Conservation (phyloP, 441 rosid genomes). For the Eruca vesicaria region DNA sequence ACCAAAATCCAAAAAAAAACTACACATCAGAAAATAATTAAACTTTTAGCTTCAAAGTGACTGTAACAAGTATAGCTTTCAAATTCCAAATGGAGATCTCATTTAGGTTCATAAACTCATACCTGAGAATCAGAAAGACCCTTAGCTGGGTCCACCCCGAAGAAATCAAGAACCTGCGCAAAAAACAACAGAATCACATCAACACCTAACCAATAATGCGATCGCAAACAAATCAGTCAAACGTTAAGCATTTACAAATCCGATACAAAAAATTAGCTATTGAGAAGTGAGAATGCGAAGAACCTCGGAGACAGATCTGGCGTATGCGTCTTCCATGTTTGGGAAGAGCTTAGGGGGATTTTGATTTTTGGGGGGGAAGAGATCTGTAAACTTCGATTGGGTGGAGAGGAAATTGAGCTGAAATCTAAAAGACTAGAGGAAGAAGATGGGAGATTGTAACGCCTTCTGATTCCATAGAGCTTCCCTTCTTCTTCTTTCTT, state of each 20-base stretch:
- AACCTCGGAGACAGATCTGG: background rate
- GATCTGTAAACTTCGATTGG: background rate
- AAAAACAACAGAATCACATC: background rate
- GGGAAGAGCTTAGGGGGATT: background rate
- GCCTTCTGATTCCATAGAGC: background rate
- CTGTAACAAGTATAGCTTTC: background rate
- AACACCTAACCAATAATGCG: background rate
- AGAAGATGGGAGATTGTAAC: background rate
- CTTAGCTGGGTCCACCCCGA: background rate
- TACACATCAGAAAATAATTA: too few relatives aligned
- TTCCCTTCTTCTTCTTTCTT: background rate
- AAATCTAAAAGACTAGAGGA: background rate
- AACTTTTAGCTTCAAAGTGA: too few relatives aligned
- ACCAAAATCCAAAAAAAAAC: too few relatives aligned
- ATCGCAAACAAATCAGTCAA: background rate
- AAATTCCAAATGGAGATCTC: background rate
- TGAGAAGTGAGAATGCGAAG: background rate
- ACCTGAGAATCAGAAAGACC: background rate
- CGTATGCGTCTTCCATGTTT: background rate
- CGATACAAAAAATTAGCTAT: background rate
- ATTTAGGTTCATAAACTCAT: background rate
- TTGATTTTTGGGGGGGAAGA: background rate
- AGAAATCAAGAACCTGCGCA: background rate
- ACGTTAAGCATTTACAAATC: background rate
- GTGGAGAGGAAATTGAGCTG: background rate